Conservation (phyloP, 495 filamentous ascomycete genomes). For the Annulohypoxylon maeteangense region DNA sequence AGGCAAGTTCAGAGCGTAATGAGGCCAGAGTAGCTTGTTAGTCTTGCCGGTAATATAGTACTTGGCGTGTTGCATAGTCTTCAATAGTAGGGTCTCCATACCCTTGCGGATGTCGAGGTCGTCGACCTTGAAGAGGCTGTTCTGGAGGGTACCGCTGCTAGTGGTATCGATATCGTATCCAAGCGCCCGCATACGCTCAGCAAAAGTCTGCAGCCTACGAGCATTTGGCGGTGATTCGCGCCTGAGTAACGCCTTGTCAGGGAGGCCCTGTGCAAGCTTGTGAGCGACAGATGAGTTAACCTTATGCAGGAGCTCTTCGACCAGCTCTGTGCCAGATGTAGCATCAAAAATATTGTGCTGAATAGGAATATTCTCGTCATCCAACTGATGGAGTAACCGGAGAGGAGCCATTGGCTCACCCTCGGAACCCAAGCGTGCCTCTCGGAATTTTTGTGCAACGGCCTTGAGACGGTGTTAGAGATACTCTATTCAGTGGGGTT, state of each 20-base stretch:
- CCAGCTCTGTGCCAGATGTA: slow-evolving; percentile 86
- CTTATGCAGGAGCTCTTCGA: slow-evolving; percentile 93
- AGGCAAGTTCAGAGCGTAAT: slow-evolving; percentile 92
- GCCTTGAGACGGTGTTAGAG: slow-evolving; percentile 60
- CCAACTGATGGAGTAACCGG: slow-evolving; percentile 90
- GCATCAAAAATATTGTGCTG: slow-evolving; percentile 96
- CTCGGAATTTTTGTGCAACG: slow-evolving; percentile 86
- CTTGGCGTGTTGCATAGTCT: slow-evolving; percentile 95
- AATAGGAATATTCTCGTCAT: slow-evolving; percentile 97
- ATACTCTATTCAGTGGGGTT: not conserved
- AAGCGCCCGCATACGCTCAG: slow-evolving; percentile 90
- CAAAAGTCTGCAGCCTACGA: slow-evolving; percentile 88
- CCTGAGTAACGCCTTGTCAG: slow-evolving; percentile 92
- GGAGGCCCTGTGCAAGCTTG: slow-evolving; percentile 79
- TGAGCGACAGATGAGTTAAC: slow-evolving; percentile 89
- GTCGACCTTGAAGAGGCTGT: slow-evolving; percentile 89
- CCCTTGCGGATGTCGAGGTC: slow-evolving; percentile 91
- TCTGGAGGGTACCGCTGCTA: slow-evolving; percentile 90
- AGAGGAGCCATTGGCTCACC: slow-evolving; percentile 82
- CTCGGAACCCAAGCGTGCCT: slow-evolving; percentile 82
- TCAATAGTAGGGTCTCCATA: slow-evolving; percentile 94
- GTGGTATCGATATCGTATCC: slow-evolving; percentile 88
- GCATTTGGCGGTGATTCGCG: slow-evolving; percentile 86
- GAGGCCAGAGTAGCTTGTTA: slow-evolving; percentile 76
- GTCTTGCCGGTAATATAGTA: slow-evolving; percentile 86